Base-by-base conservation (phyloP, 2,329 filamentous ascomycete genomes). In the Colletotrichum sp. region DNA sequence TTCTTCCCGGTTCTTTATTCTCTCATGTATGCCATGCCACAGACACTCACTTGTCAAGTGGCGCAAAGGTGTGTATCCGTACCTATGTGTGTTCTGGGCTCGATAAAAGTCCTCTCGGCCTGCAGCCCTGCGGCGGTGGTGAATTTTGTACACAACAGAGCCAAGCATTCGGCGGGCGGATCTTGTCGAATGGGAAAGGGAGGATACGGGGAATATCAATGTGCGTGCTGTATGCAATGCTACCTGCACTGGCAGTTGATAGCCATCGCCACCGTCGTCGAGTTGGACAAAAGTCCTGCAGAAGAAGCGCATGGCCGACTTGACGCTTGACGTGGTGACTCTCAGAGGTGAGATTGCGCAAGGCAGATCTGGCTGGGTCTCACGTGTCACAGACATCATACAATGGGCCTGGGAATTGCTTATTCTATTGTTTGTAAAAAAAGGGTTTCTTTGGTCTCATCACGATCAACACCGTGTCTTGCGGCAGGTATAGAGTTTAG, bases 121-220 rank as follows among this genome's bases (percentile, higher is more conserved):
- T 68, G 43, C 73, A 66, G 71, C 72, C 72, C 62, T 75, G 72
- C 69, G 62, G 68, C 61, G 67, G 72, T 55, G 67, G 36, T 62
- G 22, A 22, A 43, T 32, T 3, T 13, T 32, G 10, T 56, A 60
- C 66, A 39, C 66, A n/a, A 27, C 65, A 58, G 25, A 55, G 60
- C 60, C 71, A 74, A 62, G 39, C 39, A 48, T 48, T 48, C 18
- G 9, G 39, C 16, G 39, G 39, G 39, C 39, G 39, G 39, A 48
- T 48, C 39, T 48, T 48, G 39, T 48, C 18, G 39, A 48, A 48
- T 48, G 39, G 18, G 39, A 48, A 48, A 48, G 39, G 39, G 39
- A 48, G 39, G 39, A 48, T 48, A 48, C 39, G 39, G 39, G 39
- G 2, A 48, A 48, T 2, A 48, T 9, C 18, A 48, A 48, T 48